These are phyloP conservation scores for Rhizophora mangle DNA, from an alignment of 345 rosid species.

Conservation along the genomic window DNA sequence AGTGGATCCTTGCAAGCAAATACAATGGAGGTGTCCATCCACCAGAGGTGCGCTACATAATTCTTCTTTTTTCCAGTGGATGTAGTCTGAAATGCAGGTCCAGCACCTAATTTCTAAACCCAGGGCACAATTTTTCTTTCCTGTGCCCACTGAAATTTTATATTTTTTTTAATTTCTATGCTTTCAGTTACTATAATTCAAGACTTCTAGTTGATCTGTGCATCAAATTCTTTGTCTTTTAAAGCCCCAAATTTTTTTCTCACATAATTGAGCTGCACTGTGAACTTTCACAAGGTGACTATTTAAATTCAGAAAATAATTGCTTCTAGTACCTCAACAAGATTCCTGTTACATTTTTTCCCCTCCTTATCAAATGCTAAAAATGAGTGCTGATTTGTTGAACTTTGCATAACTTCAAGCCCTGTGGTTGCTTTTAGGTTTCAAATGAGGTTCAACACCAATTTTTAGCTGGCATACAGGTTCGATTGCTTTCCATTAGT, in stretches of 20 bases:
- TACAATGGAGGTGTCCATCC: slow-evolving; percentile 53
- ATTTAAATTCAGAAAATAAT: background rate
- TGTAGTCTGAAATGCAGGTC: background rate
- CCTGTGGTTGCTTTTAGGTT: slow-evolving; percentile 45
- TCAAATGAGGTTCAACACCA: slow-evolving; percentile 70
- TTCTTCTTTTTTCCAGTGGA: slow-evolving; percentile 1
- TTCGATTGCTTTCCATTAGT: slow-evolving; percentile 28
- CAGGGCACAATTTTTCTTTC: too few species aligned
- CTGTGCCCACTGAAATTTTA: background rate
- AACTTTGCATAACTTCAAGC: slow-evolving; percentile 12
- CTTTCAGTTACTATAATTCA: background rate
- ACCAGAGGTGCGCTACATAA: slow-evolving; percentile 50
- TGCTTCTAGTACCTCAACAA: too few species aligned
- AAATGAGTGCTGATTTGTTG: background rate
- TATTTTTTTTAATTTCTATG: background rate
- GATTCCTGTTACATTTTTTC: too few species aligned
- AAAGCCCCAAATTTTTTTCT: background rate
- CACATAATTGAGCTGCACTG: background rate
- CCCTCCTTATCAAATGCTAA: background rate
- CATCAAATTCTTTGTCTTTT: background rate
- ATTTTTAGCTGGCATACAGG: slow-evolving; percentile 92
- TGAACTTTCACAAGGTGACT: background rate
- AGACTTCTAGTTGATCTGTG: background rate
- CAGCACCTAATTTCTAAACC: too few species aligned
- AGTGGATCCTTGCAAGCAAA: slow-evolving; percentile 72